Evolutionary conservation across 345 rosid species (phyloP).

Genomic region (Psidium friedrichsthalianum): DNA sequence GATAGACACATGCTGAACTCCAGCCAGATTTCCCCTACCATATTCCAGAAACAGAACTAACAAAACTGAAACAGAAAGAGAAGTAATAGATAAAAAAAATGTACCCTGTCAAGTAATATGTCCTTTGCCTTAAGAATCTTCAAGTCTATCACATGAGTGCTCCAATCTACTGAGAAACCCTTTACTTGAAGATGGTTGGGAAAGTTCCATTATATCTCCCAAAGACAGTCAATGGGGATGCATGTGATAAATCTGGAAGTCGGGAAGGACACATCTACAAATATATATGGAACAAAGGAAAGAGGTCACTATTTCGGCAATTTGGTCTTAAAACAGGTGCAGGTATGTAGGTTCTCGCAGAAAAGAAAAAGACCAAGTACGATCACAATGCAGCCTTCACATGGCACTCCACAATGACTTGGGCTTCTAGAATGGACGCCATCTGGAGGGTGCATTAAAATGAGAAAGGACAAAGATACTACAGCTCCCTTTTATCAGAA

Average conservation of each 20-base stretch:
- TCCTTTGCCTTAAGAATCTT: slow-evolving; percentile 40
- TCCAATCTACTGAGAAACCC: slow-evolving; percentile 53
- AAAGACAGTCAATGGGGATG: slow-evolving; percentile 35
- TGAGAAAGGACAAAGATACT: background rate
- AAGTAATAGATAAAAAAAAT: background rate
- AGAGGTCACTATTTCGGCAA: background rate
- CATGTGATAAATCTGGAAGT: slow-evolving; percentile 61
- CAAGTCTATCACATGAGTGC: slow-evolving; percentile 36
- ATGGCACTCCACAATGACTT: too few relatives aligned
- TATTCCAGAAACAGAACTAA: background rate
- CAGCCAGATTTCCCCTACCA: background rate
- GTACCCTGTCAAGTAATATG: slow-evolving; percentile 55
- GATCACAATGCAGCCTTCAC: background rate
- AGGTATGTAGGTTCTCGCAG: background rate
- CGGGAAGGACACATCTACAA: slow-evolving; percentile 46
- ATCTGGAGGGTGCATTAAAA: background rate
- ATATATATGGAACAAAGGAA: background rate
- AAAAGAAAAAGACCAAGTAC: background rate
- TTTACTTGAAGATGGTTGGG: slow-evolving; percentile 39
- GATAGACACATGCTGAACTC: background rate
- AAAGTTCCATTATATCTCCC: slow-evolving; percentile 64
- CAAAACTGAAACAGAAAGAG: background rate
- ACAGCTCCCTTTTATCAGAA: background rate
- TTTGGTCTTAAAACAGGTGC: background rate
- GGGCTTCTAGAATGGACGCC: too few relatives aligned